These are phyloP conservation scores for Typha latifolia DNA, from an alignment of 176 grass and related monocot genomes.

Conservation along the genomic window DNA sequence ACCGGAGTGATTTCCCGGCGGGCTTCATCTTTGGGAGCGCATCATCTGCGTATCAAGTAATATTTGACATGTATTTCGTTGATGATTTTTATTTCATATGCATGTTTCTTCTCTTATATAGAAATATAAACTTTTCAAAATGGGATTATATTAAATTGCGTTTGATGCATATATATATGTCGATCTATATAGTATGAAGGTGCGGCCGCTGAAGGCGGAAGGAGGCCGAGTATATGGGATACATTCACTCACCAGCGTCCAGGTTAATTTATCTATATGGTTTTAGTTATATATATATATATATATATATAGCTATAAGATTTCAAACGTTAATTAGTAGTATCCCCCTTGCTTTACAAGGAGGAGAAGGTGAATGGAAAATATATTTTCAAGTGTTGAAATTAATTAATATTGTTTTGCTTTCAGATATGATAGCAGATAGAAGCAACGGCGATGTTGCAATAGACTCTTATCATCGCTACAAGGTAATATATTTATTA, in stretches of 20 bases:
- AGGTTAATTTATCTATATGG: constrained; percentile 12
- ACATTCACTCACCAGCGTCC: constrained; percentile 35
- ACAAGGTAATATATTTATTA: constrained; percentile 32
- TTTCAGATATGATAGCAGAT: constrained; percentile 43
- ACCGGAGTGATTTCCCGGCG: constrained; percentile 32
- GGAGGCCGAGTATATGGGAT: constrained; percentile 49
- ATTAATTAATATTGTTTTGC: background rate
- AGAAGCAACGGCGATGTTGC: constrained; percentile 49
- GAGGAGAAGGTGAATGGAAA: background rate
- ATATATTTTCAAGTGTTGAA: background rate
- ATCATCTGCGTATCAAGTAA: constrained; percentile 41
- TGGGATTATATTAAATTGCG: background rate
- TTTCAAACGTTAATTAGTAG: background rate
- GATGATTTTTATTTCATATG: background rate
- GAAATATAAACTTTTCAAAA: background rate
- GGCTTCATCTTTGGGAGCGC: constrained; percentile 46
- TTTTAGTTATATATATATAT: background rate
- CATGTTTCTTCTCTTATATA: background rate
- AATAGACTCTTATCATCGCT: constrained; percentile 46
- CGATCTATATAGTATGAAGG: constrained; percentile 46
- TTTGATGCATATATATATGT: background rate
- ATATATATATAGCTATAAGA: background rate
- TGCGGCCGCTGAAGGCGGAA: constrained; percentile 25
- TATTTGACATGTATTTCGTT: background rate
- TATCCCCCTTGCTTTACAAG: background rate